Base-by-base conservation (phyloP, 2,329 filamentous ascomycete genomes). In the Cercospora sesami region DNA sequence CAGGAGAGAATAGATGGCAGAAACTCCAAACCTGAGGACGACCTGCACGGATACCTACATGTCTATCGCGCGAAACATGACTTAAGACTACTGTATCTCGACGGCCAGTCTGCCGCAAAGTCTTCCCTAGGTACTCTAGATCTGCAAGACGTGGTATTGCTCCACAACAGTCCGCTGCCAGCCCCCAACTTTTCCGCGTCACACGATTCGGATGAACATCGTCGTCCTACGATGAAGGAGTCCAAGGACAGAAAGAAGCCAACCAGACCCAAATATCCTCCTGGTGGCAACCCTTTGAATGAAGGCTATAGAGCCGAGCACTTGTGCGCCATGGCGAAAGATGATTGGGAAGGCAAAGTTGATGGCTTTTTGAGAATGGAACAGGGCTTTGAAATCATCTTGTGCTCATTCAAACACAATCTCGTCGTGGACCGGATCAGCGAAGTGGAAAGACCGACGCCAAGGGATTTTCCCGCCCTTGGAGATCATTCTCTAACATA, bases 61-160 rank as follows among this genome's bases (percentile, higher is more conserved):
- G 89, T 86, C 0, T 93, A 92, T 75, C 82, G 82, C 6, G 84
- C 89, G 3, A 84, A 80, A 1, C 83, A 86, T 14, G 80, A 85
- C 4, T 79, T 92, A 1, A 83, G 84, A 10, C 80, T 92, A 3
- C 79, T 93, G 3, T 91, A 92, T 73, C 76, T 92, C 16, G 91
- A 93, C 74, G 90, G 90, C 4, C 88, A 89, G 82, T 86, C 86
- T 2, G 90, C 89, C 0, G 90, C 83, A 1, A 92, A 92, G 72
- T 86, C 86, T 0, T 60, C 74, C 1, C 86, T 88, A 74, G 90
- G 90, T 3, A 91, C 89, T 0, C 81, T 92, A 2, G 90, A 92
- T 74, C 83, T 86, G 0, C 89, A 91, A 73, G 90, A 92, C 73
- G 75, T 83, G 1, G 74, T 92, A 0, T 81, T 93, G 1, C 81